Conservation (phyloP, 805 yeast genomes). For the Candida tammaniensis region DNA sequence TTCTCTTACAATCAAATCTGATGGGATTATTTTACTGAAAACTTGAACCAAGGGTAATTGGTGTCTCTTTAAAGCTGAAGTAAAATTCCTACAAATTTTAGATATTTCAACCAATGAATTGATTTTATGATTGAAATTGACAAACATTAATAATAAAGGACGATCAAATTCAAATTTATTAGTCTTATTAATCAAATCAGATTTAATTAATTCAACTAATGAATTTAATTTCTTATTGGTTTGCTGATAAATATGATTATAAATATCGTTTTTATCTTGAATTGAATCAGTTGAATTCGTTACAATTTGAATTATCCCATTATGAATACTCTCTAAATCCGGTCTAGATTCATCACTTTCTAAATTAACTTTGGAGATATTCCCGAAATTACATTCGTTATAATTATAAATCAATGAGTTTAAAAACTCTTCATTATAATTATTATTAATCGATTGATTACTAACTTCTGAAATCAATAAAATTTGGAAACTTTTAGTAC, state of each 20-base stretch:
- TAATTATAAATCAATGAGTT: slow-evolving; percentile 42
- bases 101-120: slow-evolving; percentile 48
- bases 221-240: slow-evolving; percentile 26
- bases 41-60: slow-evolving; percentile 39
- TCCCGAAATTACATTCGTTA: slow-evolving; percentile 49
- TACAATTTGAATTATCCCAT: slow-evolving; percentile 25
- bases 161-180: slow-evolving; percentile 41
- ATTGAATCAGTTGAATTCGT: slow-evolving; percentile 14
- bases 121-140: slow-evolving; percentile 41
- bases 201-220: slow-evolving; percentile 35
- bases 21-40: slow-evolving; percentile 37
- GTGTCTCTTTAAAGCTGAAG: slow-evolving; percentile 31
- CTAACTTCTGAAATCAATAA: slow-evolving; percentile 41
- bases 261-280: slow-evolving; percentile 14
- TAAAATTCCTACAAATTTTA: slow-evolving; percentile 46
- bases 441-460: slow-evolving; percentile 18
- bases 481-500: slow-evolving; percentile 50
- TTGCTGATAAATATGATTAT: slow-evolving; percentile 28
- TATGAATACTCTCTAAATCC: slow-evolving; percentile 27
- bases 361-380: slow-evolving; percentile 29
- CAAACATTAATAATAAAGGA: slow-evolving; percentile 52
- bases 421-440: slow-evolving; percentile 37
- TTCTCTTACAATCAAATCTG: slow-evolving; percentile 22
- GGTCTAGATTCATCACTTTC: slow-evolving; percentile 24
- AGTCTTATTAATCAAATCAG: slow-evolving; percentile 40